These are phyloP conservation scores for Kalmusia sp. DNA, from an alignment of 2,329 filamentous ascomycete genomes.

Conservation along the genomic window DNA sequence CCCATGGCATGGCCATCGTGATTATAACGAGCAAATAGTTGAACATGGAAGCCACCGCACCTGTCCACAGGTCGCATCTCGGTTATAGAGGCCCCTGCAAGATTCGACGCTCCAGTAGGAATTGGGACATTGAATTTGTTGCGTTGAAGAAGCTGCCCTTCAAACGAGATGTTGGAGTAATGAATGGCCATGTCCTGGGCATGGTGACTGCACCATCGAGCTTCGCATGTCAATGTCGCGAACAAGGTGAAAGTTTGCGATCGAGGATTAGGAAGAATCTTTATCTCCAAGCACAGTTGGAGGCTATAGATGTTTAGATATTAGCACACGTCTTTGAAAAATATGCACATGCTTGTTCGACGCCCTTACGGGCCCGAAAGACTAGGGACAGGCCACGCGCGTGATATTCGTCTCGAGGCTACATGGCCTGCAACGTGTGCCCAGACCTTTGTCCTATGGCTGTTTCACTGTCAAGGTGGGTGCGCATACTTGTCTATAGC, in stretches of 20 bases:
- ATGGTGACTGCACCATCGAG: slow-evolving; percentile 1
- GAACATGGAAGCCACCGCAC: slow-evolving; percentile 10
- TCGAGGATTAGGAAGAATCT: background rate
- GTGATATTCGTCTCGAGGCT: no score
- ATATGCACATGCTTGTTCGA: no score
- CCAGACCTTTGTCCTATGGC: no score
- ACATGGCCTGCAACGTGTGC: no score
- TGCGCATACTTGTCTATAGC: background rate
- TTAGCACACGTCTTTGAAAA: no score
- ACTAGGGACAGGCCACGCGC: no score
- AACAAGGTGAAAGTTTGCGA: slow-evolving; percentile 3
- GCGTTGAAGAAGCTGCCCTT: slow-evolving; percentile 7
- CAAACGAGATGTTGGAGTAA: slow-evolving; percentile 12
- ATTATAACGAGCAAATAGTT: slow-evolving; percentile 1
- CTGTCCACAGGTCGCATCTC: slow-evolving; percentile 11
- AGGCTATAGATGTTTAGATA: slow-evolving; percentile 1
- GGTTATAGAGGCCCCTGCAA: background rate
- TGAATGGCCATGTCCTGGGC: background rate
- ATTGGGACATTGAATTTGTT: background rate
- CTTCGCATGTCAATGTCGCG: background rate
- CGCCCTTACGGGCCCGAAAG: no score
- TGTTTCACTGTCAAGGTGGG: background rate
- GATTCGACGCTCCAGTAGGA: background rate
- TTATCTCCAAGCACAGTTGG: background rate
- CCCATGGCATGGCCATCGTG: background rate